Evolutionary conservation across 129 eudicot genomes (phyloP), one percentile per base, ranked within the genome.

Genomic region (Scalesia atractyloides): DNA sequence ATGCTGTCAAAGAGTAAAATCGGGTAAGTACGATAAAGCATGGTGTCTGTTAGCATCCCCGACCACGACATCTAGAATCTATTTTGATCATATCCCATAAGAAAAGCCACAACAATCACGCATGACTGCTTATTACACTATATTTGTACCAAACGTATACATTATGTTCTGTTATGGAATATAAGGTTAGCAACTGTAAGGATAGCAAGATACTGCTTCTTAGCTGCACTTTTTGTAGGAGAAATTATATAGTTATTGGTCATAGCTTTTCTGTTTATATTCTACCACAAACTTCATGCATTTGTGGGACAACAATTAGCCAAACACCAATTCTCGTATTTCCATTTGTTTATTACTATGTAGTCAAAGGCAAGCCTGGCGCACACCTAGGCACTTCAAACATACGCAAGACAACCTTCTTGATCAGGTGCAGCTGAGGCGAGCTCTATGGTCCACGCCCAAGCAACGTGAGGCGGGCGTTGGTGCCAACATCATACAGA

Each of bases 301-400:
- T 12, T 3, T 14, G 30, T 26, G 47, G 19, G 39, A 36, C 16
- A 33, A 26, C 34, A n/a, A 5, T 52, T 16, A 50, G 49, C 17
- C 33, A 12, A 57, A 47, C 18, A 15, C 39, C 43, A 11, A 12
- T 60, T 77, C 48, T 3, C 24, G n/a, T 43, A 9, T n/a, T 19
- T 52, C 60, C 53, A 63, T 50, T 33, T 59, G 57, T 69, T 44
- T 47, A 6, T 39, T 39, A 39, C 44, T 39, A 39, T 39, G 44
- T 39, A 39, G 44, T 39, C 44, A 39, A 39, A 39, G 11, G 44
- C 44, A 6, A 9, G 44, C 44, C 9, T 6, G 44, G 44, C 44
- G 44, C 44, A 26, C 33, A 26, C 33, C 33, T 26, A 26, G 33
- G 33, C 2, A 26, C 33, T 26, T 26, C 33, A 26, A 26, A 26